These are phyloP conservation scores for Periglandula ipomoeae DNA, from an alignment of 2,329 filamentous ascomycete genomes.

Conservation along the genomic window DNA sequence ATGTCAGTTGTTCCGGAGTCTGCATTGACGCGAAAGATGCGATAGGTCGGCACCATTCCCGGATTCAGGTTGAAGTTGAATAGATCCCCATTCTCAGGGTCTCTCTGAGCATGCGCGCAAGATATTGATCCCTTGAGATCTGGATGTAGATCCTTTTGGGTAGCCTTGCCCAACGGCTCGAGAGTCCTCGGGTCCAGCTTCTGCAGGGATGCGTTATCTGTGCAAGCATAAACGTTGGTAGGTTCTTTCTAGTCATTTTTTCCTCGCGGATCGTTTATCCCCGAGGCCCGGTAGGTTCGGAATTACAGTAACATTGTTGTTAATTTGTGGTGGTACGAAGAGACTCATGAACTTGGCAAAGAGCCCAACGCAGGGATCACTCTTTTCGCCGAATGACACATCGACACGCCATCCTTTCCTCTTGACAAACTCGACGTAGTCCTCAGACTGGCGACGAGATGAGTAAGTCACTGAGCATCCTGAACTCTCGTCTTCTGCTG, in stretches of 20 bases:
- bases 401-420: slow-evolving; percentile 46
- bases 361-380: slow-evolving; percentile 64
- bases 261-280: background rate
- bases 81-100: slow-evolving; percentile 63
- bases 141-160: slow-evolving; percentile 55
- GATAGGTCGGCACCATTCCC: slow-evolving; percentile 49
- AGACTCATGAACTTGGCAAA: slow-evolving; percentile 63
- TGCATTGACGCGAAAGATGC: slow-evolving; percentile 57
- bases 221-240: slow-evolving; percentile 12
- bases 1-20: slow-evolving; percentile 58
- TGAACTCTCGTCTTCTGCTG: slow-evolving; percentile 21
- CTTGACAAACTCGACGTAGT: slow-evolving; percentile 50
- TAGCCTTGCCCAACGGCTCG: slow-evolving; percentile 57
- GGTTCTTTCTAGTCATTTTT: slow-evolving; percentile 25
- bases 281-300: slow-evolving; percentile 53
- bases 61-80: slow-evolving; percentile 76
- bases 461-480: slow-evolving; percentile 52
- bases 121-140: slow-evolving; percentile 57
- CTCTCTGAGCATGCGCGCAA: slow-evolving; percentile 62
- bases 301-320: slow-evolving; percentile 59
- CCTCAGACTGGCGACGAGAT: slow-evolving; percentile 59
- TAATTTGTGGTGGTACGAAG: slow-evolving; percentile 33
- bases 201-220: slow-evolving; percentile 48
- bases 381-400: slow-evolving; percentile 60
- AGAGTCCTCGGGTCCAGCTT: slow-evolving; percentile 61